A percentile compares a stretch with the other conserved stretches of the same genome.
These are phyloP conservation scores for Talaromyces sp. DNA, from an alignment of 2,329 filamentous ascomycete species.

Conservation along the genomic window DNA sequence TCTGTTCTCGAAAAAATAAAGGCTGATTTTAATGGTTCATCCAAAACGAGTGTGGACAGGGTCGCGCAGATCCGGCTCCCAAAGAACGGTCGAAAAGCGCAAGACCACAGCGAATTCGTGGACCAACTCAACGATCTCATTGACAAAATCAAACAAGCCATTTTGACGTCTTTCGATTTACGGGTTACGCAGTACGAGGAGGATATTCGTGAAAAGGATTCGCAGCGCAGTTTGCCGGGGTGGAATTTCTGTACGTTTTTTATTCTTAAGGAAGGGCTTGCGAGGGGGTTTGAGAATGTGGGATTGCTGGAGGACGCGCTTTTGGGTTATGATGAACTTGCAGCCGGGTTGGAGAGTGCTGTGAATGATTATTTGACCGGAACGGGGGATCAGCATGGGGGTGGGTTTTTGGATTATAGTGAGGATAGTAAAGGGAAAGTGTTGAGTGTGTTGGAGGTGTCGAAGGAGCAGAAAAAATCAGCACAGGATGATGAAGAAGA, in stretches of 20 bases:
- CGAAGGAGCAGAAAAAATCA: constrained; percentile 16
- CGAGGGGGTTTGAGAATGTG: constrained; percentile 91
- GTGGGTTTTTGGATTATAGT: constrained; percentile 69
- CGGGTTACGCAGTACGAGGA: constrained; percentile 94
- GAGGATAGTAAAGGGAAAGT: constrained; percentile 67
- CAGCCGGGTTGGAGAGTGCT: constrained; percentile 78
- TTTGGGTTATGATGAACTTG: constrained; percentile 91
- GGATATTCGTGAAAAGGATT: constrained; percentile 91
- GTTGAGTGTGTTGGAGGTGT: constrained; percentile 51
- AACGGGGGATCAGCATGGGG: constrained; percentile 64
- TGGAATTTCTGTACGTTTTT: constrained; percentile 99
- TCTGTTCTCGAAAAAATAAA: constrained; percentile 87
- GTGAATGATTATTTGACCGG: constrained; percentile 70
- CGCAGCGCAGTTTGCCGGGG: constrained; percentile 79
- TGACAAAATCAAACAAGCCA: constrained; percentile 79
- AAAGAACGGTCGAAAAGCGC: constrained; percentile 24
- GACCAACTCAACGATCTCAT: constrained; percentile 82
- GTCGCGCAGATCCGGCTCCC: constrained; percentile 80
- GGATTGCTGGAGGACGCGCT: constrained; percentile 93
- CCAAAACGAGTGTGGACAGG: constrained; percentile 71
- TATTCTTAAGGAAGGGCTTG: constrained; percentile 91
- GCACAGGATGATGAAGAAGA: constrained; percentile 20
- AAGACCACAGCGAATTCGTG: constrained; percentile 76
- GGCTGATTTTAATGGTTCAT: constrained; percentile 80
- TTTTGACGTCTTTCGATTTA: constrained; percentile 84